Conservation (phyloP, 805 yeast genomes). For the Yarrowia divulgata region DNA sequence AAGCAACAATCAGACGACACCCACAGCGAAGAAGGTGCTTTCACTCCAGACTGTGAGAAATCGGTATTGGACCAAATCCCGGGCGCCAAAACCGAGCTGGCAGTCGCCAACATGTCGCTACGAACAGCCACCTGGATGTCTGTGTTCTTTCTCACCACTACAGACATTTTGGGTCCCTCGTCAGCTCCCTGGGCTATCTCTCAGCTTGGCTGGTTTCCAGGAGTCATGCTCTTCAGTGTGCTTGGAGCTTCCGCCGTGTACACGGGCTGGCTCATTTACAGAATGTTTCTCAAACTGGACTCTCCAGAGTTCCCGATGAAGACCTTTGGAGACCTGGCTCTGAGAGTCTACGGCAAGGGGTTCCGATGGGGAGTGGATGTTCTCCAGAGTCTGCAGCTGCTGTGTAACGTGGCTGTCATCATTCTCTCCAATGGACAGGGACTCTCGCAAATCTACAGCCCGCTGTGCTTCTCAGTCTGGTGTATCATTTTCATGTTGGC, state of each 20-base stretch:
- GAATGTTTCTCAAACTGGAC: conserved; percentile 10
- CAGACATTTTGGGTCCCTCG: conserved; percentile 3
- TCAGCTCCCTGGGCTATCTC: conserved; percentile 5
- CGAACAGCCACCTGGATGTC: conserved; percentile 11
- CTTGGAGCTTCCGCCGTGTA: neutral
- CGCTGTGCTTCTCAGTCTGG: neutral
- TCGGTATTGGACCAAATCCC: neutral
- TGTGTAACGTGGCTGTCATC: conserved; percentile 8
- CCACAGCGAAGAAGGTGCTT: neutral
- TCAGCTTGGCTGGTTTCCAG: conserved; percentile 8
- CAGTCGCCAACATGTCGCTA: conserved; percentile 7
- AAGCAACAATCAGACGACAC: neutral
- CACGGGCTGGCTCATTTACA: conserved; percentile 12
- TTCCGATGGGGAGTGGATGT: conserved; percentile 15
- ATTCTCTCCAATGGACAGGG: conserved; percentile 15
- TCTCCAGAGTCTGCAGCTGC: conserved; percentile 10
- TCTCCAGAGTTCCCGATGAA: conserved; percentile 10
- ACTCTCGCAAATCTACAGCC: conserved; percentile 1
- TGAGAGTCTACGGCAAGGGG: conserved; percentile 7
- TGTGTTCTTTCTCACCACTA: conserved; percentile 4
- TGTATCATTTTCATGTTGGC: conserved; percentile 11
- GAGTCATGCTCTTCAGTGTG: conserved; percentile 4
- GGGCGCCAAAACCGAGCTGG: conserved; percentile 11
- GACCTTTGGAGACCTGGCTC: conserved; percentile 10
- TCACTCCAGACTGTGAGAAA: neutral